These are phyloP conservation scores for Lichtheimia ramosa DNA, from an alignment of 371 early-diverging fungal genomes.

Conservation along the genomic window DNA sequence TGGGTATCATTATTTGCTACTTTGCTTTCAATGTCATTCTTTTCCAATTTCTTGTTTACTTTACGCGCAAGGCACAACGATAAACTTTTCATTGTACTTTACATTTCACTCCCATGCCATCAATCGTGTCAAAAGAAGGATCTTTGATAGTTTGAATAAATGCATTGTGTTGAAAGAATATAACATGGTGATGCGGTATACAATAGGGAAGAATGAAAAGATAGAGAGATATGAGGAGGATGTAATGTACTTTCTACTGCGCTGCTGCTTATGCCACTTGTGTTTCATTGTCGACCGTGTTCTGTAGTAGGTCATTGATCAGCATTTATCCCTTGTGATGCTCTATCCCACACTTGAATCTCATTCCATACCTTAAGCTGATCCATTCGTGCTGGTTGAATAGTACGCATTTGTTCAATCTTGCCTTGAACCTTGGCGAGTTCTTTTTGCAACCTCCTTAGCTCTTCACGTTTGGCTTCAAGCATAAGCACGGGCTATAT, in stretches of 20 bases:
- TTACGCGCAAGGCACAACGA: slow-evolving; percentile 26
- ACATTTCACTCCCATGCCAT: not conserved
- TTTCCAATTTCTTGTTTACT: slow-evolving; percentile 30
- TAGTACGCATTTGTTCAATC: slow-evolving; percentile 24
- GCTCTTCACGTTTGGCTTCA: slow-evolving; percentile 56
- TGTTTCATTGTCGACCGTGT: too few relatives aligned
- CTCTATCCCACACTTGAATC: too few relatives aligned
- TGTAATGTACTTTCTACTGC: too few relatives aligned
- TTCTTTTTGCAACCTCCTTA: slow-evolving; percentile 46
- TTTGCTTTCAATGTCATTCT: slow-evolving; percentile 48
- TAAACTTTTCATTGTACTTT: slow-evolving; percentile 6
- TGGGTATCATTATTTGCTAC: slow-evolving; percentile 58
- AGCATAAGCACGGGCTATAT: slow-evolving; percentile 38
- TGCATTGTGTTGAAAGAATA: too few relatives aligned
- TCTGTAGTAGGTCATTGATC: too few relatives aligned
- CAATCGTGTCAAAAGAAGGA: too few relatives aligned
- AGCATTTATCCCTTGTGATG: too few relatives aligned
- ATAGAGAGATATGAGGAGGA: too few relatives aligned
- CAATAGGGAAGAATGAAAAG: too few relatives aligned
- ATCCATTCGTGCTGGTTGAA: slow-evolving; percentile 32
- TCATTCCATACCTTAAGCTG: slow-evolving; percentile 27
- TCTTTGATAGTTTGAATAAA: too few relatives aligned
- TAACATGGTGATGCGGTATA: too few relatives aligned
- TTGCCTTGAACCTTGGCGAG: slow-evolving; percentile 42
- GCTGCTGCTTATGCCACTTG: too few relatives aligned